phyloP scores from a whole-genome alignment of 2,329 filamentous ascomycete species.

The Neophaeococcomyces aloes region DNA sequence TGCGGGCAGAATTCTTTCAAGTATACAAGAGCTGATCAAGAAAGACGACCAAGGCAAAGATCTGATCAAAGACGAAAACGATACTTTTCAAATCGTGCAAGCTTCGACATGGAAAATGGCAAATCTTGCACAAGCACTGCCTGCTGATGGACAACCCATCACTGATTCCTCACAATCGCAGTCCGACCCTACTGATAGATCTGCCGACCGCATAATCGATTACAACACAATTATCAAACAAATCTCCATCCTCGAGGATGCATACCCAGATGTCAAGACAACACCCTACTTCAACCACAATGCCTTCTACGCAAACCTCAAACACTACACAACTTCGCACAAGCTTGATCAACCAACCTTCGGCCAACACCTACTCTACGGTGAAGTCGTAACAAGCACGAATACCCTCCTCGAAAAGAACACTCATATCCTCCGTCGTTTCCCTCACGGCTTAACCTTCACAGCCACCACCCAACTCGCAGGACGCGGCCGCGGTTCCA shows the following conservation, averaged over 20 bases:
- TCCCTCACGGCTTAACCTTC: conserved; percentile 79
- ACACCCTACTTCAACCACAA: conserved; percentile 83
- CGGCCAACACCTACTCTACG: conserved; percentile 71
- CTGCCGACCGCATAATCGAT: conserved; percentile 54
- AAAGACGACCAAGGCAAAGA: conserved; percentile 50
- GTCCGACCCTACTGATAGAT: conserved; percentile 1
- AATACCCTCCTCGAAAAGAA: conserved; percentile 95
- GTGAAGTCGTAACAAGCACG: conserved; percentile 85
- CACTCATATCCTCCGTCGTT: conserved; percentile 58
- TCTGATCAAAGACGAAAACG: conserved; percentile 47
- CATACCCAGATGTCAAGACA: conserved; percentile 56
- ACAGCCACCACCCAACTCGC: conserved; percentile 81
- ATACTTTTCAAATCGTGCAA: conserved; percentile 69
- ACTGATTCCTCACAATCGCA: neutral
- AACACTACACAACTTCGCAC: conserved; percentile 49
- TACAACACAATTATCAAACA: conserved; percentile 64
- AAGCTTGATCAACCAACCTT: conserved; percentile 37
- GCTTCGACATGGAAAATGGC: conserved; percentile 51
- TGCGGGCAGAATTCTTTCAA: conserved; percentile 56
- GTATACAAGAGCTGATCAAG: conserved; percentile 55
- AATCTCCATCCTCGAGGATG: conserved; percentile 60
- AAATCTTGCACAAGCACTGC: conserved; percentile 45
- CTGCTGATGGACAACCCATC: conserved; percentile 12
- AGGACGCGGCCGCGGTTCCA: conserved; percentile 75
- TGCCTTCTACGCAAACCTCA: conserved; percentile 62